Base-by-base conservation (phyloP, 495 filamentous ascomycete genomes). In the Jackrogersella minutella region DNA sequence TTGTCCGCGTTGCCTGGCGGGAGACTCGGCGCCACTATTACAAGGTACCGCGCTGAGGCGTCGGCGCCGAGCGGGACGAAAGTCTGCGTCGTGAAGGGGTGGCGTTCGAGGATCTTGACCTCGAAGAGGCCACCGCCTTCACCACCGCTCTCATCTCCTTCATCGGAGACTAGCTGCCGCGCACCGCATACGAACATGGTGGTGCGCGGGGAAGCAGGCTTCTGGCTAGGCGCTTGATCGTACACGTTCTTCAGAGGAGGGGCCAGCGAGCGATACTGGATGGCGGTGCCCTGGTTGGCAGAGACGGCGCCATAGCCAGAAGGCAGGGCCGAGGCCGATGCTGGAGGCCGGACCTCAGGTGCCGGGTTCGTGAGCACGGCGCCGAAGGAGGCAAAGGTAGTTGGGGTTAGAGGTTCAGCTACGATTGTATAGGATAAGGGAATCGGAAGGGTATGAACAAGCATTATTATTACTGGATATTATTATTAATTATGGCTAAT, bases 11-110 rank as follows among this genome's bases (percentile, higher is more conserved):
- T 55, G 56, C 58, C 52, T 57, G 77, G n/a, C 57, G 73, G 55
- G 34, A 83, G 70, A 51, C 86, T 91, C 0, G 93, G 95, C 13
- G 96, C 95, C 19, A 99, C 95, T 50, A 97, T 87, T 47, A 99
- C 92, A n/a, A 99, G 83, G 70, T 90, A 96, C 16, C 81, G 77
- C 31, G 83, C 78, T 11, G 72, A 1, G 63, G 65, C 66, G 21
- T 80, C 78, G 9, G 90, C 74, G 55, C 87, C 87, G 14, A 97
- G 79, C 0, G 95, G 95, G 36, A 91, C 85, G 76, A 99, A 98
- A 0, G 93, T 96, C 75, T 99, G 95, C 21, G 90, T 89, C 14
- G 95, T 97, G 78, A 86, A 97, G 0, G 95, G 96, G 74, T 99
- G 95, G 19, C 96, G 88, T 75, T 99, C 95, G 37, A 99, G 87